These are phyloP conservation scores for Torulaspora quercuum DNA, from an alignment of 805 yeast species.

Conservation along the genomic window DNA sequence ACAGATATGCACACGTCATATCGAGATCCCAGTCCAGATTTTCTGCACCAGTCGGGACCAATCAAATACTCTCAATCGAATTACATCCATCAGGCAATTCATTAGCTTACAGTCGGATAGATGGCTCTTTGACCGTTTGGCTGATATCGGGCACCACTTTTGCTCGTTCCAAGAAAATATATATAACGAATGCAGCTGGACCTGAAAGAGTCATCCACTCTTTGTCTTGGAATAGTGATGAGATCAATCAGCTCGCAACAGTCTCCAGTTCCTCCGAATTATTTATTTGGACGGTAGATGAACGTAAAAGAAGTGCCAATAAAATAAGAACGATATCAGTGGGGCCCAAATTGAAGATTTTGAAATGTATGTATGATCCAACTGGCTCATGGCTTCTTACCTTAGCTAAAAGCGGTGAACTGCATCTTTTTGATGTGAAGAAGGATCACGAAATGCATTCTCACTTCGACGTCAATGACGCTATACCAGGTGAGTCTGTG, in stretches of 20 bases:
- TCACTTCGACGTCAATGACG: conserved; percentile 7
- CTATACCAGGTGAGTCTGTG: conserved; percentile 15
- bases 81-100: conserved; percentile 29
- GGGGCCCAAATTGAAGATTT: conserved; percentile 18
- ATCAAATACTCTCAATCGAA: conserved; percentile 26
- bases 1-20: conserved; percentile 19
- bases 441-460: conserved; percentile 32
- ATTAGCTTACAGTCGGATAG: conserved; percentile 33
- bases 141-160: conserved; percentile 12
- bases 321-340: conserved; percentile 19
- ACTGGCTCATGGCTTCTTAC: conserved; percentile 48
- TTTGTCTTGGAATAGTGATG: conserved; percentile 29
- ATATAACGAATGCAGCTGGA: conserved; percentile 20
- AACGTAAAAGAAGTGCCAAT: conserved; percentile 12
- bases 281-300: conserved; percentile 26
- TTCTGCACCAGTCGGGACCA: conserved; percentile 15
- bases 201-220: conserved; percentile 21
- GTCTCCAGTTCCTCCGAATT: conserved; percentile 24
- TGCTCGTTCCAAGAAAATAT: conserved; percentile 15
- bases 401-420: conserved; percentile 40
- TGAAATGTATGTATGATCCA: conserved; percentile 38
- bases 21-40: conserved; percentile 27
- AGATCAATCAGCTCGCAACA: conserved; percentile 25
- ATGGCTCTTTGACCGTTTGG: conserved; percentile 35
- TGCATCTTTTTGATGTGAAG: conserved; percentile 38